A percentile compares a stretch with the other conserved stretches of the same genome.
Conservation (phyloP, 169 alveolate species). For the Plasmodium gaboni region DNA sequence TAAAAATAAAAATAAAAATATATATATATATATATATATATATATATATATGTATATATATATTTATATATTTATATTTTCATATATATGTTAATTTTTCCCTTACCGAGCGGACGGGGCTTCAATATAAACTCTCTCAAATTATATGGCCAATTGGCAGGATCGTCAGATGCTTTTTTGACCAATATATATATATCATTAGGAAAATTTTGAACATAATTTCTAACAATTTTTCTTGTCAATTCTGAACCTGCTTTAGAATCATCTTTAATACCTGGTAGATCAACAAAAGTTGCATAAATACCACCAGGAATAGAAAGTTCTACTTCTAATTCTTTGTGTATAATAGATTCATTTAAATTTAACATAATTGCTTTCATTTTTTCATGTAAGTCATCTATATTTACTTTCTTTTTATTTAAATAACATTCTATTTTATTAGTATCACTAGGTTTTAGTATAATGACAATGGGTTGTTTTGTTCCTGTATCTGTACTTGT, state of each 20-base stretch:
- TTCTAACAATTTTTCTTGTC: slow-evolving; percentile 89
- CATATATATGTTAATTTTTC: no score
- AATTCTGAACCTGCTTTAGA: slow-evolving; percentile 91
- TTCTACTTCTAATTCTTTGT: slow-evolving; percentile 89
- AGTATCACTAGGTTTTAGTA: slow-evolving; percentile 85
- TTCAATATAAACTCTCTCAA: slow-evolving; percentile 87
- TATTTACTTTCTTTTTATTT: slow-evolving; percentile 75
- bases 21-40: background rate
- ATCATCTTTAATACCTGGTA: slow-evolving; percentile 93
- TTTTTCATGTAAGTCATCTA: slow-evolving; percentile 86
- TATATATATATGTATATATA: background rate
- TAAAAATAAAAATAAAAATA: background rate
- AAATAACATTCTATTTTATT: slow-evolving; percentile 71
- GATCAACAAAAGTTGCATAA: slow-evolving; percentile 91
- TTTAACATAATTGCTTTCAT: slow-evolving; percentile 87
- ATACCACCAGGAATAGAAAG: slow-evolving; percentile 90
- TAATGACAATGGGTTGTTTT: slow-evolving; percentile 91
- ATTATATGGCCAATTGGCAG: slow-evolving; percentile 93
- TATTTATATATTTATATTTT: no score
- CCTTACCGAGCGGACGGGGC: slow-evolving; percentile 82
- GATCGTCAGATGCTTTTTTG: slow-evolving; percentile 92
- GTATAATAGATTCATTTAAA: slow-evolving; percentile 82
- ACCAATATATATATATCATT: slow-evolving; percentile 91
- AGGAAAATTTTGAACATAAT: slow-evolving; percentile 91
- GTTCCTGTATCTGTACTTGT: slow-evolving; percentile 93